phyloP scores from a whole-genome alignment of 202 grass and related monocot genomes.

The Panicum hallii region DNA sequence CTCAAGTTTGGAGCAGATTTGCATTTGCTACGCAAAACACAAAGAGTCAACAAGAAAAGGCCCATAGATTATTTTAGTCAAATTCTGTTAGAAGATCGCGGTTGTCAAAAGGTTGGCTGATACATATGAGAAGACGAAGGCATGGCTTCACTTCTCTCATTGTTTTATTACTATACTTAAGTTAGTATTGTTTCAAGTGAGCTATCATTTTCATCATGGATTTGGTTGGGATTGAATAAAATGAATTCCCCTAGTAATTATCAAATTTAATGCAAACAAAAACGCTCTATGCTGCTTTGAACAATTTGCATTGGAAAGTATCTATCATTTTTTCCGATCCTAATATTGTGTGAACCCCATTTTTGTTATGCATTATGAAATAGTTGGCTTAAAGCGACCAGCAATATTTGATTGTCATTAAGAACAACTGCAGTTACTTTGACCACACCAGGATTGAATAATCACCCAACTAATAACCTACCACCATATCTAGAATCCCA shows the following conservation, averaged over 20 bases:
- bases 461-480: slow-evolving; percentile 39
- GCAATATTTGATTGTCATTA: slow-evolving; percentile 2
- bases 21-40: slow-evolving; percentile 35
- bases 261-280: not conserved
- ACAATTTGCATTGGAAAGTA: not conserved
- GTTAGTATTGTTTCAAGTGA: not conserved
- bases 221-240: not conserved
- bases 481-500: slow-evolving; percentile 49
- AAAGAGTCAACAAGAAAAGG: slow-evolving; percentile 37
- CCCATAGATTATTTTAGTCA: not conserved
- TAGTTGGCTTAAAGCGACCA: not conserved
- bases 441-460: slow-evolving; percentile 12
- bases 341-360: not conserved
- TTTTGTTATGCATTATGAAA: not conserved
- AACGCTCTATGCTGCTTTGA: too few relatives aligned
- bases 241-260: not conserved
- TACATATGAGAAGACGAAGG: slow-evolving; percentile 1
- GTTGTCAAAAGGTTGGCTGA: not conserved
- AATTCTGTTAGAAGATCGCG: not conserved
- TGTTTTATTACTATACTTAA: not conserved
- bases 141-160: not conserved
- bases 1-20: slow-evolving; percentile 12
- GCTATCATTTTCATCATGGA: slow-evolving; percentile 15
- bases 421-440: slow-evolving; percentile 25
- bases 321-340: not conserved